These are phyloP conservation scores for Monilinia aucupariae DNA, from an alignment of 2,329 filamentous ascomycete species.

Conservation along the genomic window DNA sequence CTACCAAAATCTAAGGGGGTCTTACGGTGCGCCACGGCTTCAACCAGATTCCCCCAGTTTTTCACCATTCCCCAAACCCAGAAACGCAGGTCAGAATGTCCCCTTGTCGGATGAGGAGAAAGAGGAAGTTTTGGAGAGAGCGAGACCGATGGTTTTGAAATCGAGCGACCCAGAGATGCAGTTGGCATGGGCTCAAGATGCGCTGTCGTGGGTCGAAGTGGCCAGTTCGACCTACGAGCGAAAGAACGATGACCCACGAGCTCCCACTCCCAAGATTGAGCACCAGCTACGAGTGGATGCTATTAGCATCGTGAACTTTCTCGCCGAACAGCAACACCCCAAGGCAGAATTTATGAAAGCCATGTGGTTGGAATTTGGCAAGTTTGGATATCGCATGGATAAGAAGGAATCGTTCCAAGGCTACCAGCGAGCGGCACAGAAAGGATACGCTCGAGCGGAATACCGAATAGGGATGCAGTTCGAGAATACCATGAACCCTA, in stretches of 20 bases:
- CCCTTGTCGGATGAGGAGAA: constrained; percentile 92
- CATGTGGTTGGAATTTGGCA: constrained; percentile 98
- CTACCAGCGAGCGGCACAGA: constrained; percentile 79
- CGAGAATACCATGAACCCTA: constrained; percentile 87
- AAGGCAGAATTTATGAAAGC: constrained; percentile 90
- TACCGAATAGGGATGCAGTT: constrained; percentile 99
- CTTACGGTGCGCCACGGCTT: constrained; percentile 18
- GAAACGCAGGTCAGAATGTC: constrained; percentile 74
- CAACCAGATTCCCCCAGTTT: constrained; percentile 59
- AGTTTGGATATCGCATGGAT: constrained; percentile 84
- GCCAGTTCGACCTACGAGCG: constrained; percentile 64
- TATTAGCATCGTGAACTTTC: constrained; percentile 83
- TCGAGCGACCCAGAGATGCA: constrained; percentile 96
- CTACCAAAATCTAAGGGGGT: constrained; percentile 33
- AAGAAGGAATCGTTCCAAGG: constrained; percentile 90
- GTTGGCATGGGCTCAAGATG: constrained; percentile 92
- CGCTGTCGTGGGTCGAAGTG: constrained; percentile 81
- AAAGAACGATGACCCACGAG: constrained; percentile 45
- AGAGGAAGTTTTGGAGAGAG: constrained; percentile 81
- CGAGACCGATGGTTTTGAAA: constrained; percentile 75
- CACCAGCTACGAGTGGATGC: constrained; percentile 85
- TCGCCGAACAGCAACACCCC: constrained; percentile 87
- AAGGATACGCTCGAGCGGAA: constrained; percentile 81
- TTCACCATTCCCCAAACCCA: constrained; percentile 85
- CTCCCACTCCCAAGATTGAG: constrained; percentile 78